Conservation (phyloP, 1,139 yeast species). For the Saccharomyces hybrid region DNA sequence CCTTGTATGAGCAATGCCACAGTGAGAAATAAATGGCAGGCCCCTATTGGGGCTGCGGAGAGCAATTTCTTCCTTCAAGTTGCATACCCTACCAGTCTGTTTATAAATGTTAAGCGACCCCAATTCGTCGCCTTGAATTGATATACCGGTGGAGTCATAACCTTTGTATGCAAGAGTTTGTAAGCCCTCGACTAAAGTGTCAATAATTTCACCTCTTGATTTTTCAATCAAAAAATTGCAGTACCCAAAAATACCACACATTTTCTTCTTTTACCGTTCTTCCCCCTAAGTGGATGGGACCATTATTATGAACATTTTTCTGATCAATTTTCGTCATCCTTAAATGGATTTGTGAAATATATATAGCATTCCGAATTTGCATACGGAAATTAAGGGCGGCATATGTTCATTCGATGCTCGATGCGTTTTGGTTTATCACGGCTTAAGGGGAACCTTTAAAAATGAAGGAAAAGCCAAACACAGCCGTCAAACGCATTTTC, state of each 20-base stretch:
- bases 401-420: too few relatives aligned
- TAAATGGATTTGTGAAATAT: too few relatives aligned
- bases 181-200: conserved; percentile 82
- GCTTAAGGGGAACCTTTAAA: neutral
- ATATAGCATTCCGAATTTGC: too few relatives aligned
- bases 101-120: conserved; percentile 63
- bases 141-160: conserved; percentile 94
- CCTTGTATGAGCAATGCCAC: conserved; percentile 98
- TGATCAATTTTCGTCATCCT: too few relatives aligned
- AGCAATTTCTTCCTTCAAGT: conserved; percentile 62
- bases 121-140: conserved; percentile 77
- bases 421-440: neutral
- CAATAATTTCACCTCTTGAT: conserved; percentile 85
- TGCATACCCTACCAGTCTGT: conserved; percentile 86
- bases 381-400: too few relatives aligned
- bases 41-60: conserved; percentile 46
- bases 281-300: too few relatives aligned
- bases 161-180: conserved; percentile 95
- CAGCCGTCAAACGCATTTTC: neutral
- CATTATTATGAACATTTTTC: too few relatives aligned
- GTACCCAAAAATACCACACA: conserved; percentile 96
- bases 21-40: conserved; percentile 71
- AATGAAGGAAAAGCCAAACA: neutral
- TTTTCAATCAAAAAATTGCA: conserved; percentile 91
- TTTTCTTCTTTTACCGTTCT: conserved; percentile 9